Percentiles rank a stretch among this genome's conserved stretches.
Evolutionary conservation across 805 yeast genomes (phyloP).

Genomic region (Pichia eremophila): DNA sequence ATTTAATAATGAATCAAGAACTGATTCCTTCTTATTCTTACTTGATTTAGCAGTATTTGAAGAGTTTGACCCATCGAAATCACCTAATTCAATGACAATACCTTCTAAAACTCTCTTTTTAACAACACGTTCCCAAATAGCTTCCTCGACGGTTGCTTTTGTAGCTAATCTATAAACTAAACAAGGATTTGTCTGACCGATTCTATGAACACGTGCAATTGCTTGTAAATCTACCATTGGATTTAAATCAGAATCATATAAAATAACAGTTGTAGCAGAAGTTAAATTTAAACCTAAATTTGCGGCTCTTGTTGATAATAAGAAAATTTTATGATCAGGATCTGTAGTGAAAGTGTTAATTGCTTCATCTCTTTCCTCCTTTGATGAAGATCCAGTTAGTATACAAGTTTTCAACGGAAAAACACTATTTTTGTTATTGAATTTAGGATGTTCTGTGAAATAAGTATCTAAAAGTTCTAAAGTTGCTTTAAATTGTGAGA

Average conservation of each 20-base stretch:
- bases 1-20: constrained; percentile 28
- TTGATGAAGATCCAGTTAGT: constrained; percentile 62
- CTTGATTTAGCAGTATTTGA: too few relatives aligned
- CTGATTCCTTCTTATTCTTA: constrained; percentile 9
- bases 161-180: constrained; percentile 70
- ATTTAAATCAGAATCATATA: constrained; percentile 94
- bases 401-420: constrained; percentile 9
- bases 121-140: constrained; percentile 68
- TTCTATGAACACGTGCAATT: constrained; percentile 89
- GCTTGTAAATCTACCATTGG: constrained; percentile 97
- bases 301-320: constrained; percentile 88
- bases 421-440: constrained; percentile 29
- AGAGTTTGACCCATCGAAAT: constrained; percentile 30
- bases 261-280: constrained; percentile 80
- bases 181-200: constrained; percentile 84
- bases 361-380: constrained; percentile 53
- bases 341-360: constrained; percentile 43
- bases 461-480: constrained; percentile 77
- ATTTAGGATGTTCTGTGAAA: constrained; percentile 31
- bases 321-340: constrained; percentile 40
- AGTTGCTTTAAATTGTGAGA: constrained; percentile 84
- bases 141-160: constrained; percentile 74
- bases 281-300: constrained; percentile 85
- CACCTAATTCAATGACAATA: constrained; percentile 61
- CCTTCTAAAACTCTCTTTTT: constrained; percentile 72